Evolutionary conservation across 2,329 filamentous ascomycete species (phyloP).

Genomic region (Fusarium pseudograminearum): DNA sequence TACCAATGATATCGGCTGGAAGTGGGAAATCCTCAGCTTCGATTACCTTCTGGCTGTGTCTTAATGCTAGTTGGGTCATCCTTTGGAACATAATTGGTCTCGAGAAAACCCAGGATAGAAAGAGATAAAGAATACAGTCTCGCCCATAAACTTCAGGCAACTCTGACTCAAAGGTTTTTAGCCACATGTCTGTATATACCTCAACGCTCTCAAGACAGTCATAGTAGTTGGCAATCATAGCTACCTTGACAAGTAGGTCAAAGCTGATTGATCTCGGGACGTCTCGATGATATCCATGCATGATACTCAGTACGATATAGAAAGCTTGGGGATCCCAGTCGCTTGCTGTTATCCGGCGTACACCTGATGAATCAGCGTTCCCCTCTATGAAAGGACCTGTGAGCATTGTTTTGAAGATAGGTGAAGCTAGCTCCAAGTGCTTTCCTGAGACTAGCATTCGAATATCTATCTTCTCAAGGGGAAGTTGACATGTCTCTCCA

Average conservation of each 20-base stretch:
- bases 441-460: slow-evolving; percentile 10
- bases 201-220: slow-evolving; percentile 41
- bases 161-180: background rate
- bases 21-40: slow-evolving; percentile 5
- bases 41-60: slow-evolving; percentile 15
- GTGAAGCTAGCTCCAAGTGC: slow-evolving; percentile 14
- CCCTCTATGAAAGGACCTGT: background rate
- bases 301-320: slow-evolving; percentile 40
- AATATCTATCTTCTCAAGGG: rapidly evolving
- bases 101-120: slow-evolving; percentile 37
- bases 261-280: slow-evolving; percentile 35
- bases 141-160: background rate
- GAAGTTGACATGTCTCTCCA: rapidly evolving
- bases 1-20: slow-evolving; percentile 5
- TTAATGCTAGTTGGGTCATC: slow-evolving; percentile 17
- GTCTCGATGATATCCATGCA: slow-evolving; percentile 41
- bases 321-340: slow-evolving; percentile 47
- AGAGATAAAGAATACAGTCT: slow-evolving; percentile 21
- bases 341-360: background rate
- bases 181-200: slow-evolving; percentile 18
- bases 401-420: slow-evolving; percentile 16
- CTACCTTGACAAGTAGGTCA: slow-evolving; percentile 43
- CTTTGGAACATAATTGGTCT: background rate
- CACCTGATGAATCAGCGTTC: rapidly evolving
- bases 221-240: slow-evolving; percentile 46